phyloP scores from a whole-genome alignment of 2,329 filamentous ascomycete species.

The Microcyclospora pomicola region DNA sequence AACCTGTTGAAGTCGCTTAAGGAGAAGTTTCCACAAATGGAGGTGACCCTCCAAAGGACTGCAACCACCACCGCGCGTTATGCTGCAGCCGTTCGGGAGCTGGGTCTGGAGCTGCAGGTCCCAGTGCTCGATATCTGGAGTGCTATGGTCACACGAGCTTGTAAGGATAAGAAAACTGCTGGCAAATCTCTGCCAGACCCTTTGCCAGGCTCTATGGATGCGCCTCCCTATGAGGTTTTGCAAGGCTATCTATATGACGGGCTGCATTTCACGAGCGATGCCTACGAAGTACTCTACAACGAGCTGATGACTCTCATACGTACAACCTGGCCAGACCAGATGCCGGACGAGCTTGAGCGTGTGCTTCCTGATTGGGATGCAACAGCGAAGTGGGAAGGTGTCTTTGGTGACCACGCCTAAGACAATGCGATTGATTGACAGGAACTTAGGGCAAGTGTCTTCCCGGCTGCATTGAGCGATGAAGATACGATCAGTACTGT shows the following conservation, averaged over 20 bases:
- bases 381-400: not conserved
- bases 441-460: no score
- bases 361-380: constrained; percentile 41
- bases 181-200: constrained; percentile 20
- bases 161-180: constrained; percentile 33
- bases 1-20: constrained; percentile 7
- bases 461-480: no score
- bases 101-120: constrained; percentile 42
- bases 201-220: constrained; percentile 43
- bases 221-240: constrained; percentile 41
- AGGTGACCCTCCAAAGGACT: constrained; percentile 31
- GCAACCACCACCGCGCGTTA: constrained; percentile 50
- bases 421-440: no score
- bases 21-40: constrained; percentile 5
- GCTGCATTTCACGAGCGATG: constrained; percentile 43
- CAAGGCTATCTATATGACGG: constrained; percentile 42
- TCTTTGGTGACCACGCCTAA: no score
- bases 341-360: constrained; percentile 37
- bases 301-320: constrained; percentile 40
- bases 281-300: constrained; percentile 42
- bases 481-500: no score
- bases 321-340: constrained; percentile 40
- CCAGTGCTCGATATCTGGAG: constrained; percentile 68
- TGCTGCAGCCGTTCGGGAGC: constrained; percentile 49
- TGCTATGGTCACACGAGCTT: constrained; percentile 54